Evolutionary conservation across 805 yeast genomes (phyloP).

Genomic region (Pichia scutulata): DNA sequence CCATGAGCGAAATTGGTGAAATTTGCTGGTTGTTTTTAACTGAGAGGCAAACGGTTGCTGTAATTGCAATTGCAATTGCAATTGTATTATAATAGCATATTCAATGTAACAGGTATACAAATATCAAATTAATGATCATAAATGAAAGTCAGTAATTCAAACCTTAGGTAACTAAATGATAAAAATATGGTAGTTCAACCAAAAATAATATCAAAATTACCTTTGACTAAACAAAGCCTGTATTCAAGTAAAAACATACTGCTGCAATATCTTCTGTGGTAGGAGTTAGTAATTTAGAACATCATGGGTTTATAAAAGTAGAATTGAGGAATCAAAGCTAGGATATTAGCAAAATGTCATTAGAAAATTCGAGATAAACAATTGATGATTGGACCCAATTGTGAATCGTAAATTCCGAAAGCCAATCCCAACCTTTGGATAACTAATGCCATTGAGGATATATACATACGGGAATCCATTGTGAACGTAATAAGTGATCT

Average conservation of each 20-base stretch:
- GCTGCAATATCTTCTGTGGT: slow-evolving; percentile 41
- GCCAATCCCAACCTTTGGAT: not conserved
- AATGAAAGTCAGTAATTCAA: not conserved
- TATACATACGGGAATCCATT: slow-evolving; percentile 56
- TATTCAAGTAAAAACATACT: slow-evolving; percentile 25
- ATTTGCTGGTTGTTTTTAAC: not conserved
- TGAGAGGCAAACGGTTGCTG: not conserved
- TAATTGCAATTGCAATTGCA: not conserved
- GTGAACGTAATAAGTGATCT: slow-evolving; percentile 10
- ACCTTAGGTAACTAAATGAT: not conserved
- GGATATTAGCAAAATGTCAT: not conserved
- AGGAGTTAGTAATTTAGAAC: slow-evolving; percentile 1
- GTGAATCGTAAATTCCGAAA: not conserved
- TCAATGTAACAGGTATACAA: not conserved
- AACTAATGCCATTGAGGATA: not conserved
- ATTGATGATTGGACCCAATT: not conserved
- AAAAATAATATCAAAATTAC: not conserved
- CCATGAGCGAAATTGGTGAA: not conserved
- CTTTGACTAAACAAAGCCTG: not conserved
- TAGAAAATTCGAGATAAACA: not conserved
- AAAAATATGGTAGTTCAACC: not conserved
- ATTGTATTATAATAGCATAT: not conserved
- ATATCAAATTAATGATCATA: not conserved
- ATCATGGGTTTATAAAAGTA: not conserved
- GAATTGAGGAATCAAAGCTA: not conserved